phyloP scores from a whole-genome alignment of 2,329 filamentous ascomycete genomes.

The Chrysosporium queenslandicum region DNA sequence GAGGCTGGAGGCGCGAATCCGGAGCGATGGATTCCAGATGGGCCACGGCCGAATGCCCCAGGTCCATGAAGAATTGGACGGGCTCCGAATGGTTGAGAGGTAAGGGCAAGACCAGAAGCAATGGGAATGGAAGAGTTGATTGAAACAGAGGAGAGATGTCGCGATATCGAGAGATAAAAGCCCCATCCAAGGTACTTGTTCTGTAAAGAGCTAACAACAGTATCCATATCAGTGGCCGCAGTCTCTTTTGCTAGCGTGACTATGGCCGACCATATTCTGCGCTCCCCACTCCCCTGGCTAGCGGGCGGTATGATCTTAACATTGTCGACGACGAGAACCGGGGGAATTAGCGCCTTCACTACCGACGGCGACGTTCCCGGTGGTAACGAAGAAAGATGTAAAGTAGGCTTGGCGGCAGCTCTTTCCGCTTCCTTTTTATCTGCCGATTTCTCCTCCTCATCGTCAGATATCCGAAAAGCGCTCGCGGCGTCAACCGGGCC shows the following conservation, averaged over 20 bases:
- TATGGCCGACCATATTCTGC: slow-evolving; percentile 66
- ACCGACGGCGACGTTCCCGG: slow-evolving; percentile 43
- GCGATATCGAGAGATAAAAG: slow-evolving; percentile 67
- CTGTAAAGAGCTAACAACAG: slow-evolving; percentile 64
- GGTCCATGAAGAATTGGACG: slow-evolving; percentile 48
- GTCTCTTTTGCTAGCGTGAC: slow-evolving; percentile 73
- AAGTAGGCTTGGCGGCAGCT: slow-evolving; percentile 44
- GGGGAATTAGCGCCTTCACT: slow-evolving; percentile 41
- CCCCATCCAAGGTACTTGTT: slow-evolving; percentile 79
- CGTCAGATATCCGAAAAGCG: slow-evolving; percentile 34
- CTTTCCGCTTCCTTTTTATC: slow-evolving; percentile 38
- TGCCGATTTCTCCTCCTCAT: slow-evolving; percentile 36
- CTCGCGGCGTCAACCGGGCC: slow-evolving; percentile 27
- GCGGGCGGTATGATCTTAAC: slow-evolving; percentile 59
- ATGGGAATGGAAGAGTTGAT: slow-evolving; percentile 48
- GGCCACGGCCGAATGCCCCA: slow-evolving; percentile 26
- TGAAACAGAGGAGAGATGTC: slow-evolving; percentile 69
- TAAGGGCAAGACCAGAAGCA: slow-evolving; percentile 38
- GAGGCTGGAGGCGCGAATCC: slow-evolving; percentile 69
- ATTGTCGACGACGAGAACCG: slow-evolving; percentile 56
- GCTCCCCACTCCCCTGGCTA: slow-evolving; percentile 41
- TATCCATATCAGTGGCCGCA: slow-evolving; percentile 71
- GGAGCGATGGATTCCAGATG: slow-evolving; percentile 43
- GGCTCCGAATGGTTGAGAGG: slow-evolving; percentile 66
- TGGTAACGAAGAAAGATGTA: slow-evolving; percentile 46